phyloP scores from a whole-genome alignment of 495 filamentous ascomycete species.

The Aspergillus affinis region DNA sequence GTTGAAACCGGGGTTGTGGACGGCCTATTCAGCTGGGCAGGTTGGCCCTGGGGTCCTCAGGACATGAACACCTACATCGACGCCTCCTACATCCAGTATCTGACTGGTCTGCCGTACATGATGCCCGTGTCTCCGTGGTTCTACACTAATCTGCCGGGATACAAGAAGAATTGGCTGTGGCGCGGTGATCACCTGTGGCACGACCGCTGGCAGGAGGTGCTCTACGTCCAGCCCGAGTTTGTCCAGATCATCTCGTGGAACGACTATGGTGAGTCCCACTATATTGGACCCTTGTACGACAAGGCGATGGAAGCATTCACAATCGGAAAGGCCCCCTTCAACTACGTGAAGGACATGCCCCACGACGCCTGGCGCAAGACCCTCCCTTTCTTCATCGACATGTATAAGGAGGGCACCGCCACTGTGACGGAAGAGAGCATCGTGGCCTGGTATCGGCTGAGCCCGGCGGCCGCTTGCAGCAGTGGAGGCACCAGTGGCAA shows the following conservation, averaged over 20 bases:
- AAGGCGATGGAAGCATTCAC: conserved; percentile 31
- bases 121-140: conserved; percentile 75
- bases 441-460: conserved; percentile 61
- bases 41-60: conserved; percentile 60
- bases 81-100: conserved; percentile 50
- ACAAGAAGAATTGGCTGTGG: conserved; percentile 69
- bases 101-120: conserved; percentile 62
- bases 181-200: conserved; percentile 67
- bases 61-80: conserved; percentile 54
- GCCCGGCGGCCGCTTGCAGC: conserved; percentile 25
- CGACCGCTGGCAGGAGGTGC: conserved; percentile 64
- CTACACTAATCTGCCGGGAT: conserved; percentile 63
- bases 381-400: conserved; percentile 59
- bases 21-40: conserved; percentile 66
- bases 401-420: conserved; percentile 53
- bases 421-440: conserved; percentile 46
- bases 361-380: conserved; percentile 53
- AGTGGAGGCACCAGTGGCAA: conserved; percentile 38
- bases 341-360: conserved; percentile 47
- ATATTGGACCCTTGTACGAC: conserved; percentile 54
- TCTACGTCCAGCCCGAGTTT: conserved; percentile 60
- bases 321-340: conserved; percentile 44
- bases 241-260: conserved; percentile 60
- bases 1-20: conserved; percentile 37
- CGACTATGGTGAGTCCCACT: conserved; percentile 69